Conservation (phyloP, 2,329 filamentous ascomycete species). For the Pseudogymnoascus sp. region DNA sequence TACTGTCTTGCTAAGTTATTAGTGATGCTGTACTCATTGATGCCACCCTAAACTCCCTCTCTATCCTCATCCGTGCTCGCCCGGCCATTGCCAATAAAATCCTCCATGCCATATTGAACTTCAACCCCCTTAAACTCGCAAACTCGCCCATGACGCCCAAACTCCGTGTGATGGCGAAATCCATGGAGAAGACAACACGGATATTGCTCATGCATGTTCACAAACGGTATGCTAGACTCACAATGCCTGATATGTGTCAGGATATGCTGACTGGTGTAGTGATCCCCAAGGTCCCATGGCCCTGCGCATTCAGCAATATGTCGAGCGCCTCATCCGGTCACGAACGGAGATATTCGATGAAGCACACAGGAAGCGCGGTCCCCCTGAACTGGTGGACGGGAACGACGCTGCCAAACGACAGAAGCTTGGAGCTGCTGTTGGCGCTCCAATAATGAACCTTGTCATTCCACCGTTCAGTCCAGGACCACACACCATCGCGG, state of each 20-base stretch:
- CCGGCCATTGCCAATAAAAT: constrained; percentile 79
- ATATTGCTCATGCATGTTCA: constrained; percentile 74
- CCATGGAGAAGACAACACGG: constrained; percentile 89
- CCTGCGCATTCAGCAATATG: constrained; percentile 74
- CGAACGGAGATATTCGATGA: constrained; percentile 76
- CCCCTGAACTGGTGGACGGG: constrained; percentile 60
- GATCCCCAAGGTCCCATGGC: constrained; percentile 71
- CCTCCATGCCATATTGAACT: constrained; percentile 73
- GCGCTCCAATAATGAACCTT: constrained; percentile 29
- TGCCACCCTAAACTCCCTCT: constrained; percentile 81
- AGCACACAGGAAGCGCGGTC: constrained; percentile 64
- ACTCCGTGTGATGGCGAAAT: constrained; percentile 74
- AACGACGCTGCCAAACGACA: constrained; percentile 75
- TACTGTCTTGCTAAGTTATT: constrained; percentile 30
- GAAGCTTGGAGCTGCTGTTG: constrained; percentile 49
- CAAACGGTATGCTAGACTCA: constrained; percentile 52
- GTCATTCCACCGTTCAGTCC: constrained; percentile 63
- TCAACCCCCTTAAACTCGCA: constrained; percentile 81
- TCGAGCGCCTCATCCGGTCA: constrained; percentile 73
- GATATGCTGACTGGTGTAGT: constrained; percentile 36
- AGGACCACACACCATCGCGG: constrained; percentile 68
- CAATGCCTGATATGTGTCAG: background rate
- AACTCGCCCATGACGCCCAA: constrained; percentile 69
- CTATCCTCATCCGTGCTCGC: constrained; percentile 72
- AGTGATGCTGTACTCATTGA: constrained; percentile 86